These are phyloP conservation scores for Candida sojae DNA, from an alignment of 1,139 yeast genomes.

Conservation along the genomic window DNA sequence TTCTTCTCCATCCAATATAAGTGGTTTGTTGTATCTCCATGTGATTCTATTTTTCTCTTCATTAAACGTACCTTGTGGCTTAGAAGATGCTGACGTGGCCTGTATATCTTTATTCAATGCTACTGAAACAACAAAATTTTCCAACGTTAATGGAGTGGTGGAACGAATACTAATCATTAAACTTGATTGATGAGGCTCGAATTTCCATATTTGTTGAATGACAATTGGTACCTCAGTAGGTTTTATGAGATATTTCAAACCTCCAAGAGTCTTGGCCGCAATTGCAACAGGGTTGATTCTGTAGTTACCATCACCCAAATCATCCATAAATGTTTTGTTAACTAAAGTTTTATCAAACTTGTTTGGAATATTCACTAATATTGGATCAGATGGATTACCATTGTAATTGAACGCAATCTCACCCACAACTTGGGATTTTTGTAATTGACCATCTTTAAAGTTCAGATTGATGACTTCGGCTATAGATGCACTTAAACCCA, in stretches of 20 bases:
- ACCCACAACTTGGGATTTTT: conserved; percentile 66
- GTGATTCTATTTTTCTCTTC: conserved; percentile 82
- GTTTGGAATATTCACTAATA: conserved; percentile 32
- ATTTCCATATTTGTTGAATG: conserved; percentile 85
- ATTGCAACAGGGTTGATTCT: conserved; percentile 39
- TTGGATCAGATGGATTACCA: conserved; percentile 17
- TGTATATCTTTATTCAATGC: conserved; percentile 46
- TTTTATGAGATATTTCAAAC: conserved; percentile 60
- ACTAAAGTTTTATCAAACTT: conserved; percentile 37
- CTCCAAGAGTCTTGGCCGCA: conserved; percentile 66
- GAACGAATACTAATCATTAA: conserved; percentile 73
- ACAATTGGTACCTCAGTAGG: conserved; percentile 65
- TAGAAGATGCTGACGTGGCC: conserved; percentile 74
- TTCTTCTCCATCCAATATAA: conserved; percentile 51
- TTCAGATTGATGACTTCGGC: conserved; percentile 81
- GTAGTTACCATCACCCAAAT: conserved; percentile 29
- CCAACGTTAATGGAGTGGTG: conserved; percentile 44
- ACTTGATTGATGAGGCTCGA: conserved; percentile 81
- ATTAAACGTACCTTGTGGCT: conserved; percentile 88
- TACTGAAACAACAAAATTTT: conserved; percentile 70
- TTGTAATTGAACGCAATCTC: conserved; percentile 74
- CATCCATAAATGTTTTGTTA: conserved; percentile 45
- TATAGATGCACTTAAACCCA: conserved; percentile 67
- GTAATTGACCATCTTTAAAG: conserved; percentile 63
- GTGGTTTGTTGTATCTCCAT: conserved; percentile 67